These are phyloP conservation scores for Rhodotorula sp. DNA, from an alignment of 1,284 basidiomycete genomes.

Conservation along the genomic window DNA sequence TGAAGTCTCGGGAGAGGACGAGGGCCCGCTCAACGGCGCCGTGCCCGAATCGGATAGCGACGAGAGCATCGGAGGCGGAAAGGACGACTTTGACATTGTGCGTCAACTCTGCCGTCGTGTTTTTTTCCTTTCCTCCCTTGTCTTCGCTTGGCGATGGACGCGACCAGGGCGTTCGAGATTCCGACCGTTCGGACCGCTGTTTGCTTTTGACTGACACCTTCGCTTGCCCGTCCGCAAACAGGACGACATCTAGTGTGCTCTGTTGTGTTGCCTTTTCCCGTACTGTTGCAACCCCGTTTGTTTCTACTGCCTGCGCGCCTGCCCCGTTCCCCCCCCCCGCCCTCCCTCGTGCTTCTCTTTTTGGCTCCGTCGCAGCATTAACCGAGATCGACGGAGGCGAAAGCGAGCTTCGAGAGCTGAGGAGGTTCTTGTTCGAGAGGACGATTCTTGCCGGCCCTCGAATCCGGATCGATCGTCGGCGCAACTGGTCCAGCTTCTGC, in stretches of 20 bases:
- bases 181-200: not conserved
- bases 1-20: slow-evolving; percentile 33
- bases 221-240: not conserved
- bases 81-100: slow-evolving; percentile 35
- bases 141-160: not conserved
- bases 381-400: too few relatives aligned
- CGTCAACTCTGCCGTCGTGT: not conserved
- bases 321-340: too few relatives aligned
- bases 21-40: slow-evolving; percentile 2
- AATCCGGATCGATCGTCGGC: too few relatives aligned
- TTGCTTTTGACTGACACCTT: not conserved
- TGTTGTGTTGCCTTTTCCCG: not conserved
- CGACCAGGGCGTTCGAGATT: not conserved
- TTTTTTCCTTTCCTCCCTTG: not conserved
- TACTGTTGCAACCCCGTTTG: not conserved
- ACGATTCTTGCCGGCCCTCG: too few relatives aligned
- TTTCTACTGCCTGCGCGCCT: too few relatives aligned
- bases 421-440: too few relatives aligned
- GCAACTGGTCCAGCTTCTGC: too few relatives aligned
- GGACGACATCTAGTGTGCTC: slow-evolving; percentile 21
- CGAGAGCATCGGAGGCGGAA: slow-evolving; percentile 26
- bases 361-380: not conserved
- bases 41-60: slow-evolving; percentile 5
- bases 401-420: too few relatives aligned
- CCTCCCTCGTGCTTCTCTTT: not conserved